Evolutionary conservation across 441 rosid genomes (phyloP), one percentile per base, ranked within the genome.

Genomic region (Pelargonium citronellum): DNA sequence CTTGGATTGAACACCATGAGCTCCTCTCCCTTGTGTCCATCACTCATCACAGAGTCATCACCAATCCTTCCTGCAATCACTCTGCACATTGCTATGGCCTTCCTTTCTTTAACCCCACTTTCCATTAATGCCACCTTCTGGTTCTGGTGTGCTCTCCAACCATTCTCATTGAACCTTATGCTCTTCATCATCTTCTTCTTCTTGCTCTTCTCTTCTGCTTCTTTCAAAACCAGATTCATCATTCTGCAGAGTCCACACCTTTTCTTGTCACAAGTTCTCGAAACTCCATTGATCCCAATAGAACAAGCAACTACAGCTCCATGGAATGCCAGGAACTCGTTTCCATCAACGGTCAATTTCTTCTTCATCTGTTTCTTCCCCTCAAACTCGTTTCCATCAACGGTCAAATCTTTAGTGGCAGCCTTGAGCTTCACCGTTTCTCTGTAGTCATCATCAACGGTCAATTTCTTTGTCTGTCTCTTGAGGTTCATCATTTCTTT

Each of bases 41-140:
- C 6, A 15, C 57, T 49, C 6, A 49, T 49, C n/a, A 16, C 57
- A 49, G 57, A 49, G 13, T 49, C 57, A n/a, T n/a, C 4, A 4
- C 16, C 17, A 13, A 49, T 49, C 6, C 57, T 49, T 49, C 67
- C 67, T 37, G 49, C 67, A 64, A 64, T 64, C 11, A 64, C 67
- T 10, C 67, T 64, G 20, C 67, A 64, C 20, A 64, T 37, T 4
- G 37, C 20, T 0, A 64, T 15, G 1, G 49, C 19, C 46, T 37
- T 64, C 67, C 67, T 64, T 2, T 10, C 67, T 5, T 8, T 17
- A 9, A 37, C 46, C 20, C 24, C 24, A 22, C 24, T 0, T 22
- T 22, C 24, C 24, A 22, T 22, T 22, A 22, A 22, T 22, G 24
- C 24, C 24, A 22, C 24, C 67, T 15, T 64, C 47, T 37, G 13